These are phyloP conservation scores for Cyberlindnera maclurae DNA, from an alignment of 805 yeast genomes.

Conservation along the genomic window DNA sequence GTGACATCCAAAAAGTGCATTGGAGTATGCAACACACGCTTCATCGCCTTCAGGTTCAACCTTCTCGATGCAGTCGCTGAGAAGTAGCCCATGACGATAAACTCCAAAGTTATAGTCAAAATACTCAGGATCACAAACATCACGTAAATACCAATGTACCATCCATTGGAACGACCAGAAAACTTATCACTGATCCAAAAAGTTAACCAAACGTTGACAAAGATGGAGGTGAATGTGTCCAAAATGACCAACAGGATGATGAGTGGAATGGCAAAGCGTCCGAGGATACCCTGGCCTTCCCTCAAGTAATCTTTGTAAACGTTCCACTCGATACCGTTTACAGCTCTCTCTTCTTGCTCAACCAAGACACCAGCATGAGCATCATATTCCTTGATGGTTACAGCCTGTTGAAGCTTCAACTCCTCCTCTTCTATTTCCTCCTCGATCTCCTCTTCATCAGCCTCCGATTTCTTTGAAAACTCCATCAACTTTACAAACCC, in stretches of 20 bases:
- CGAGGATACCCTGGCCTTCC: conserved; percentile 49
- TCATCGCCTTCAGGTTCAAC: conserved; percentile 58
- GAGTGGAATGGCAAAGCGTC: conserved; percentile 24
- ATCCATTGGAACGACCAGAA: conserved; percentile 35
- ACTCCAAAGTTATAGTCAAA: conserved; percentile 30
- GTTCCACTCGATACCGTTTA: conserved; percentile 40
- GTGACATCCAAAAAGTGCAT: conserved; percentile 81
- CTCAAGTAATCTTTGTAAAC: conserved; percentile 46
- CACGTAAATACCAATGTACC: conserved; percentile 71
- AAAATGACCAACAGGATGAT: conserved; percentile 22
- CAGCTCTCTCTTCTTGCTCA: conserved; percentile 50
- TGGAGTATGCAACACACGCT: conserved; percentile 63
- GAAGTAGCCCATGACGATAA: conserved; percentile 40
- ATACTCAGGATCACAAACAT: conserved; percentile 48
- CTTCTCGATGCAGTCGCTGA: conserved; percentile 47
- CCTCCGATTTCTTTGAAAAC: conserved; percentile 27
- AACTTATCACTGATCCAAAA: conserved; percentile 69
- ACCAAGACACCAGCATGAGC: conserved; percentile 31
- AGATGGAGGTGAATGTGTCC: conserved; percentile 45
- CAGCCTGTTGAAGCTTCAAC: conserved; percentile 7
- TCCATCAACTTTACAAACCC: conserved; percentile 44
- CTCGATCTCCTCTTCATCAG: conserved; percentile 25
- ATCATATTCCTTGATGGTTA: conserved; percentile 1
- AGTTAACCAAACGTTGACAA: conserved; percentile 73
- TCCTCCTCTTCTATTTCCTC: conserved; percentile 15